Evolutionary conservation across 2,329 filamentous ascomycete genomes (phyloP).

Genomic region (Fusarium praegraminearum): DNA sequence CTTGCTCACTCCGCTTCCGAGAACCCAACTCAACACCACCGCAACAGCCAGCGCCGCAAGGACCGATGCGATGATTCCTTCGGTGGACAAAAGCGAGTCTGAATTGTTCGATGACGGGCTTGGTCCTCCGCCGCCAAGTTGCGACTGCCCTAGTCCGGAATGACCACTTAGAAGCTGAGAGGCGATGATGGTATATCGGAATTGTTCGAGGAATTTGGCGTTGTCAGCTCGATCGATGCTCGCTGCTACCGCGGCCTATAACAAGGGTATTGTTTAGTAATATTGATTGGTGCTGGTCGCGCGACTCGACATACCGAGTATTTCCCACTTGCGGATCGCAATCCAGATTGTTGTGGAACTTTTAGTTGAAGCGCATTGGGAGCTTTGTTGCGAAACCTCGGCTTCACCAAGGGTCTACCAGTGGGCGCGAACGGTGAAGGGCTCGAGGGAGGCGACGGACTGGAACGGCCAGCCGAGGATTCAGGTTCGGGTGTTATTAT

Average conservation of each 20-base stretch:
- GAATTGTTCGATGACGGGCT: constrained; percentile 27
- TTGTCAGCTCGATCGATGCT: constrained; percentile 83
- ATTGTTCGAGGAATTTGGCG: constrained; percentile 88
- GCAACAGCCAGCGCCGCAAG: constrained; percentile 71
- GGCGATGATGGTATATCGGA: constrained; percentile 91
- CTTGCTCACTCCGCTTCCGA: constrained; percentile 67
- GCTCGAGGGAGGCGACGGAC: constrained; percentile 61
- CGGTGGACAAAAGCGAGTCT: constrained; percentile 55
- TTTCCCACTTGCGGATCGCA: constrained; percentile 61
- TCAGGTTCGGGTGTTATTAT: constrained; percentile 52
- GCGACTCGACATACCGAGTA: constrained; percentile 61
- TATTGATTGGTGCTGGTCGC: neutral
- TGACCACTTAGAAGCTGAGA: constrained; percentile 87
- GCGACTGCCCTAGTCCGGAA: constrained; percentile 59
- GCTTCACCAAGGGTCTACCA: constrained; percentile 65
- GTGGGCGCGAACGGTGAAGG: constrained; percentile 67
- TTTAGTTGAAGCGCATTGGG: constrained; percentile 59
- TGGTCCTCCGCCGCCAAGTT: constrained; percentile 38
- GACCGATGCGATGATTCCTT: constrained; percentile 62
- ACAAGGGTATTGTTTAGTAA: constrained; percentile 21
- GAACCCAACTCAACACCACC: constrained; percentile 79
- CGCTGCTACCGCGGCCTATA: constrained; percentile 75
- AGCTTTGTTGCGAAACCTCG: constrained; percentile 64
- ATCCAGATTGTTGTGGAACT: constrained; percentile 53
- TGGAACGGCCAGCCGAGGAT: constrained; percentile 51